phyloP scores from a whole-genome alignment of 768 basidiomycete species.

The Holtermanniella nyarrowii region DNA sequence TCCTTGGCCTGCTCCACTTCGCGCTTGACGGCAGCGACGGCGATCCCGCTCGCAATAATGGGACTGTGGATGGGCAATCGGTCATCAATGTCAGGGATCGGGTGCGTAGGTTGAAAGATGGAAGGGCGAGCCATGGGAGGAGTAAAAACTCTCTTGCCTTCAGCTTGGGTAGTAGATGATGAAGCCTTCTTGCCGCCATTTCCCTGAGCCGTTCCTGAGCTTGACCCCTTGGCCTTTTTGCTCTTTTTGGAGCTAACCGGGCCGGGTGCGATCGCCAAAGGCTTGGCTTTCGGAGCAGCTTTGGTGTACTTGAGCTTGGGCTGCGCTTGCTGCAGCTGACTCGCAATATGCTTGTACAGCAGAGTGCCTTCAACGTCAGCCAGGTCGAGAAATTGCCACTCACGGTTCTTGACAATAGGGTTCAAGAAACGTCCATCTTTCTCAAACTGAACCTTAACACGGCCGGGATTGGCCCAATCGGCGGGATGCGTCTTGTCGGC shows the following conservation, averaged over 20 bases:
- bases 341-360: constrained; percentile 29
- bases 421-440: constrained; percentile 37
- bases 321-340: constrained; percentile 28
- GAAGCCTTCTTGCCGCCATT: neutral
- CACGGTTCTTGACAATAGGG: constrained; percentile 42
- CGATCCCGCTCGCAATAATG: constrained; percentile 60
- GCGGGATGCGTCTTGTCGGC: constrained; percentile 74
- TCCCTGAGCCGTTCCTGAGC: no score
- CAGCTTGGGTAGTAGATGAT: constrained; percentile 13
- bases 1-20: constrained; percentile 58
- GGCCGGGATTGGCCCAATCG: constrained; percentile 97
- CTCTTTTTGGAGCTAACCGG: neutral
- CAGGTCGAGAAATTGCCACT: constrained; percentile 9
- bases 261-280: neutral
- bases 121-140: constrained; percentile 34
- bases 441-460: constrained; percentile 66
- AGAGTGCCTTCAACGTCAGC: constrained; percentile 46
- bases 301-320: constrained; percentile 11
- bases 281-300: constrained; percentile 2
- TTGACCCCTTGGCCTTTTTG: neutral
- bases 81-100: constrained; percentile 59
- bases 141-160: constrained; percentile 30
- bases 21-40: constrained; percentile 74
- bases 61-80: constrained; percentile 75
- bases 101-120: constrained; percentile 60